Conservation (phyloP, 129 eudicot species). For the Flaveria linearis region DNA sequence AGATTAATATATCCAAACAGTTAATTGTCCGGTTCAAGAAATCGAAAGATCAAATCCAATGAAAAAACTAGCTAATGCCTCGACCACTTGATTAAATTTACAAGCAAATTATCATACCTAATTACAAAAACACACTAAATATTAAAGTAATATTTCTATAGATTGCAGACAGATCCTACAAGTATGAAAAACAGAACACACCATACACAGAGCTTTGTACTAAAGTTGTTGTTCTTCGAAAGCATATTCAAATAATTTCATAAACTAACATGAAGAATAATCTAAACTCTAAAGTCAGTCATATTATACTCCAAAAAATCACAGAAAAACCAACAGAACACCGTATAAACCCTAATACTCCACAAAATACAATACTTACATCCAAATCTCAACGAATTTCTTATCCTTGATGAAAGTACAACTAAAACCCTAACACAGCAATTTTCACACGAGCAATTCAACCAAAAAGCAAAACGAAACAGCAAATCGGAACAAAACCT, state of each 20-base stretch:
- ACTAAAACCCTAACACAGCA: neutral
- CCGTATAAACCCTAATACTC: conserved; percentile 13
- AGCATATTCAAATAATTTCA: neutral
- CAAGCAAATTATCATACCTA: neutral
- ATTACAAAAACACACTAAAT: too few relatives aligned
- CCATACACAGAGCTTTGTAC: too few relatives aligned
- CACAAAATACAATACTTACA: neutral
- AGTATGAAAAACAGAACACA: too few relatives aligned
- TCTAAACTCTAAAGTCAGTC: neutral
- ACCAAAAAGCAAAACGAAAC: neutral
- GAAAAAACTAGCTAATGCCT: neutral
- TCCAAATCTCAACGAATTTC: neutral
- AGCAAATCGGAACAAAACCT: neutral
- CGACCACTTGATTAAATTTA: neutral
- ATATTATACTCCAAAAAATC: too few relatives aligned
- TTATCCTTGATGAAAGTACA: neutral
- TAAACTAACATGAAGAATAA: neutral
- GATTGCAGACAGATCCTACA: too few relatives aligned
- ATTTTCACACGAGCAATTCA: neutral
- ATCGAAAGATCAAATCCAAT: neutral
- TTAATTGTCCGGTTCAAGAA: neutral
- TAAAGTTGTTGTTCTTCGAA: neutral
- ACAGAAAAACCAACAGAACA: neutral
- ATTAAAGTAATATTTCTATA: too few relatives aligned
- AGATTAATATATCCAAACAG: neutral